Evolutionary conservation across 371 early-diverging fungal genomes (phyloP).

Genomic region (Nematocida parisii): DNA sequence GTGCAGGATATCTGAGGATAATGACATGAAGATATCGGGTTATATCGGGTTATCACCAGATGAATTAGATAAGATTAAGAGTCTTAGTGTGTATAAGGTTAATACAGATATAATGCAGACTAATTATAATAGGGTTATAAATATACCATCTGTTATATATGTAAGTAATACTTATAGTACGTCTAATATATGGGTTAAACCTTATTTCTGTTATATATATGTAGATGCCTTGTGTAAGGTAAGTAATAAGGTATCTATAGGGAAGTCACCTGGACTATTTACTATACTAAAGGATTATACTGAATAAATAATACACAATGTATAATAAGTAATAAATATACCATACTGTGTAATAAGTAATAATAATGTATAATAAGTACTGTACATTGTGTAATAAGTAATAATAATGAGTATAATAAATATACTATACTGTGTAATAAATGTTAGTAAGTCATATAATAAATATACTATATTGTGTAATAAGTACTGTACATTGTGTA

Average conservation of each 20-base stretch:
- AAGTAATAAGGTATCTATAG: slow-evolving; percentile 1
- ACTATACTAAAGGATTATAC: slow-evolving; percentile 12
- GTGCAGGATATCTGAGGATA: slow-evolving; percentile 26
- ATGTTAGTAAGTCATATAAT: too few species aligned
- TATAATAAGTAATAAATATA: background rate
- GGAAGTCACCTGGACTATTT: slow-evolving; percentile 50
- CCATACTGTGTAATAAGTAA: background rate
- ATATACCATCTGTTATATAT: slow-evolving; percentile 2
- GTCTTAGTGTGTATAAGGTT: background rate
- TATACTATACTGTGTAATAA: too few species aligned
- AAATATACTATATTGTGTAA: too few species aligned
- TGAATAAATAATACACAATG: slow-evolving; percentile 2
- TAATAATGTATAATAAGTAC: background rate
- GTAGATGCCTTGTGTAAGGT: slow-evolving; percentile 29
- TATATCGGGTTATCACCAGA: background rate
- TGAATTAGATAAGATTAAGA: slow-evolving; percentile 14
- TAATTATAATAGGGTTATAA: background rate
- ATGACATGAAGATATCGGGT: background rate
- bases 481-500: too few species aligned
- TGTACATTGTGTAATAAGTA: background rate
- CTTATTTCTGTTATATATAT: slow-evolving; percentile 41
- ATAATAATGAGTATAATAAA: too few species aligned
- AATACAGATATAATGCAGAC: background rate
- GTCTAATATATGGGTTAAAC: slow-evolving; percentile 38
- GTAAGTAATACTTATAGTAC: slow-evolving; percentile 19